A percentile compares a stretch with the other conserved stretches of the same genome.
phyloP scores from a whole-genome alignment of 176 grass and related monocot species.

The Carex myosuroides region DNA sequence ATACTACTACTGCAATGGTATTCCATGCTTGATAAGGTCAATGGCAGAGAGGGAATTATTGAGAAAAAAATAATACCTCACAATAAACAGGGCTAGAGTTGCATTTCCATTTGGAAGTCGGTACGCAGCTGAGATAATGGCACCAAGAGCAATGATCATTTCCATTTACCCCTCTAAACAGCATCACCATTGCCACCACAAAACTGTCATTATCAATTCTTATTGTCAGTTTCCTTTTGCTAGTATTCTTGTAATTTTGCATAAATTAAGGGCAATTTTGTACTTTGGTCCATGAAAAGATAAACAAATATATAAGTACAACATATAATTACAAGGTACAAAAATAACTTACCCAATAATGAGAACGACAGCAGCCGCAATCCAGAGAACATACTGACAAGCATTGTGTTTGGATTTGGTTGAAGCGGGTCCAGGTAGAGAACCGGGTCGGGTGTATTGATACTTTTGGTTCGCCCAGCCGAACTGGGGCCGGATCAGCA shows the following conservation, averaged over 20 bases:
- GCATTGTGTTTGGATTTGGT: slow-evolving; percentile 51
- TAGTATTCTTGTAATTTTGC: background rate
- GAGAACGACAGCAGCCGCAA: slow-evolving; percentile 36
- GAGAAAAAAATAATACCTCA: slow-evolving; percentile 17
- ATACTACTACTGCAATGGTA: background rate
- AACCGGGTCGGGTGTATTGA: slow-evolving; percentile 2
- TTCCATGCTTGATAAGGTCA: background rate
- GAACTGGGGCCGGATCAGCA: slow-evolving; percentile 69
- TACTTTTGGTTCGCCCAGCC: slow-evolving; percentile 45
- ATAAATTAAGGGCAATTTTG: background rate
- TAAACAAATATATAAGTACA: background rate
- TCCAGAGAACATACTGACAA: slow-evolving; percentile 74
- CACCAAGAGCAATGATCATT: slow-evolving; percentile 85
- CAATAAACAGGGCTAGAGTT: slow-evolving; percentile 38
- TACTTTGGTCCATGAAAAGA: background rate
- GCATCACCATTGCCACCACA: slow-evolving; percentile 37
- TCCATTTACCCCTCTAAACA: slow-evolving; percentile 67
- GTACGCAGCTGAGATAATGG: slow-evolving; percentile 71
- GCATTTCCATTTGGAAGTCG: slow-evolving; percentile 54
- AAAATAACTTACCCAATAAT: slow-evolving; percentile 39
- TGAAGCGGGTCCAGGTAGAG: slow-evolving; percentile 15
- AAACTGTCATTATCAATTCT: slow-evolving; percentile 43
- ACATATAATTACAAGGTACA: background rate
- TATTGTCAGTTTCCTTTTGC: background rate
- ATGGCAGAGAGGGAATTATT: background rate